Percentiles rank a stretch among this genome's conserved stretches.
Evolutionary conservation across 2,329 filamentous ascomycete species (phyloP).

Genomic region (Macrophomina phaseolina): DNA sequence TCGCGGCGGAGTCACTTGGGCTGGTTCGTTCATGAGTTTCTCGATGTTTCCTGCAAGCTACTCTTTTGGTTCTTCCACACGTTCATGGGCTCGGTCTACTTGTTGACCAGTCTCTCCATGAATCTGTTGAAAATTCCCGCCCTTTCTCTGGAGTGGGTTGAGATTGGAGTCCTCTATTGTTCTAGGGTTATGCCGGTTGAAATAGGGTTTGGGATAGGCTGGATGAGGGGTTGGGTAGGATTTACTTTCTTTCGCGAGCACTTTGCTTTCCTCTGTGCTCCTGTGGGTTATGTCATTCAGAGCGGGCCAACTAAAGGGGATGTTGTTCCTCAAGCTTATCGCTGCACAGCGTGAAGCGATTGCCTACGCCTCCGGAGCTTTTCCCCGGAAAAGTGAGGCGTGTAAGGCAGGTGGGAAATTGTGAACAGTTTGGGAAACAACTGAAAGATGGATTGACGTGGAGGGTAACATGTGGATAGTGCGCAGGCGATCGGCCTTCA

Average conservation of each 20-base stretch:
- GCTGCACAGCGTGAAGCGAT: not conserved
- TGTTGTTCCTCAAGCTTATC: not conserved
- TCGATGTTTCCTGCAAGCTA: not conserved
- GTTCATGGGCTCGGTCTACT: not conserved
- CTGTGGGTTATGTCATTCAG: not conserved
- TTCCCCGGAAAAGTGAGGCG: not conserved
- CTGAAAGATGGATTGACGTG: not conserved
- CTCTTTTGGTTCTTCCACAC: not conserved
- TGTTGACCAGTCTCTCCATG: not conserved
- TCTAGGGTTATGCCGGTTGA: not conserved
- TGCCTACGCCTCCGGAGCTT: not conserved
- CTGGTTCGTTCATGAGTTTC: not conserved
- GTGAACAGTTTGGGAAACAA: not conserved
- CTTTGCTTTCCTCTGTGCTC: not conserved
- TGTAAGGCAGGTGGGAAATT: constrained; percentile 4
- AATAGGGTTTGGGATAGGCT: not conserved
- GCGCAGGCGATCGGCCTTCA: not conserved
- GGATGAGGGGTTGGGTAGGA: not conserved
- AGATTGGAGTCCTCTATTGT: not conserved
- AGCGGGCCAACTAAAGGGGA: not conserved
- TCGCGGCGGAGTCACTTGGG: not conserved
- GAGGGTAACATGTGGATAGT: not conserved
- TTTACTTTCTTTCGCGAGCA: not conserved
- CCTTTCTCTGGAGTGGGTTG: not conserved
- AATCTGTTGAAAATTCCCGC: not conserved